phyloP scores from a whole-genome alignment of 2,329 filamentous ascomycete genomes.

The Madurella fahalii region DNA sequence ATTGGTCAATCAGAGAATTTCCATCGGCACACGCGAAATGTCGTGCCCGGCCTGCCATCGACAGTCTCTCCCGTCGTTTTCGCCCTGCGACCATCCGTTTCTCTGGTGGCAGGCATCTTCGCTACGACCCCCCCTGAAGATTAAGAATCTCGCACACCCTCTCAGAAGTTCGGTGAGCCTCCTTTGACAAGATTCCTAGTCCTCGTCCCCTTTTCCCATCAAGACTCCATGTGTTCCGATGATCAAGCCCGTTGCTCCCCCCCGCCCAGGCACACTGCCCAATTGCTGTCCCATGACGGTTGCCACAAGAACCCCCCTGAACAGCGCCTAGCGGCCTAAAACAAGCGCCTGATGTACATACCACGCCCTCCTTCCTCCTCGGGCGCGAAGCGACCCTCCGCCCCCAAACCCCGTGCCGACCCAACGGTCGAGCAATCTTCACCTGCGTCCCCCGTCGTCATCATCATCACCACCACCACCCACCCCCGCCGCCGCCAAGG shows the following conservation, averaged over 20 bases:
- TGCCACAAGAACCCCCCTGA: not conserved
- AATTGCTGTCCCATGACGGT: conserved; percentile 4
- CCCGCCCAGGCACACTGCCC: not conserved
- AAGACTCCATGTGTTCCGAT: not conserved
- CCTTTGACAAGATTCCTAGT: not conserved
- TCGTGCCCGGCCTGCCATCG: not conserved
- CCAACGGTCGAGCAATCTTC: not conserved
- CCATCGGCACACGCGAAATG: not conserved
- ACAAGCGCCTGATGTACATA: not conserved
- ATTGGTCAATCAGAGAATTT: conserved; percentile 5
- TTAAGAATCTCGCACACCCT: not conserved
- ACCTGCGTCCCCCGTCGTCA: not conserved
- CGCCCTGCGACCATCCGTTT: conserved; percentile 3
- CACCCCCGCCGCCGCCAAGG: not conserved
- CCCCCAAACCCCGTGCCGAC: not conserved
- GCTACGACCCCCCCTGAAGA: not conserved
- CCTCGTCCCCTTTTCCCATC: not conserved
- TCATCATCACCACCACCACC: not conserved
- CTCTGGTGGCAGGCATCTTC: not conserved
- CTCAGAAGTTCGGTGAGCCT: not conserved
- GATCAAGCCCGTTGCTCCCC: not conserved
- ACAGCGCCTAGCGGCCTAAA: not conserved
- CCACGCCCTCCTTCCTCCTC: not conserved
- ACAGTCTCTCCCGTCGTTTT: not conserved
- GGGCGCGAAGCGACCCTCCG: not conserved